These are phyloP conservation scores for Spiromastix sp. DNA, from an alignment of 2,329 filamentous ascomycete species.

Conservation along the genomic window DNA sequence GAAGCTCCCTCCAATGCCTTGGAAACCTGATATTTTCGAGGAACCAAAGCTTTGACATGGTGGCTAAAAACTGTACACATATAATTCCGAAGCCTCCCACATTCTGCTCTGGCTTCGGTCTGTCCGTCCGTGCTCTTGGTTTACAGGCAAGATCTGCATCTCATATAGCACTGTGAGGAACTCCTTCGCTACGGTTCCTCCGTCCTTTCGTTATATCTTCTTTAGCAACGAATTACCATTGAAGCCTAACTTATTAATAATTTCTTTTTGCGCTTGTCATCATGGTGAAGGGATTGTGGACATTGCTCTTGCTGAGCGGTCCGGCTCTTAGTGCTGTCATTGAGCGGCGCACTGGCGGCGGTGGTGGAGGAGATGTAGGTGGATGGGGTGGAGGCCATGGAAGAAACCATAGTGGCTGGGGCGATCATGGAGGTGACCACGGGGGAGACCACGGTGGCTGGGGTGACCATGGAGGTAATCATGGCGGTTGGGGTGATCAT, in stretches of 20 bases:
- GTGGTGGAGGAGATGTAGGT: not conserved
- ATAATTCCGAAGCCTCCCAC: no score
- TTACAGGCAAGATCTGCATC: no score
- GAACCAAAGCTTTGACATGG: no score
- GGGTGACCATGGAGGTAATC: not conserved
- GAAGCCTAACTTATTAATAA: no score
- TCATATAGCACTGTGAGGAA: constrained; percentile 19
- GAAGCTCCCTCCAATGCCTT: no score
- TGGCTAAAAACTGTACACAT: no score
- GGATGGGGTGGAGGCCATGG: not conserved
- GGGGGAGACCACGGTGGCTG: not conserved
- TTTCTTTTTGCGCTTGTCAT: constrained; percentile 6
- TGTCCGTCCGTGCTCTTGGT: no score
- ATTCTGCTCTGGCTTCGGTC: no score
- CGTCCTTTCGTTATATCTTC: constrained; percentile 15
- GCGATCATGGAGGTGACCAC: not conserved
- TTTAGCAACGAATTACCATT: not conserved
- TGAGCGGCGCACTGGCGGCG: constrained; percentile 8
- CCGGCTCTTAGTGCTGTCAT: constrained; percentile 14
- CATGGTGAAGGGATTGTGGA: constrained; percentile 16
- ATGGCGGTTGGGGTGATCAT: not conserved
- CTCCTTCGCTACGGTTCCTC: constrained; percentile 40
- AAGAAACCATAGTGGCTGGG: no score
- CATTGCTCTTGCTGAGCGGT: constrained; percentile 17
- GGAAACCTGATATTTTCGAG: no score